Evolutionary conservation across 495 filamentous ascomycete species (phyloP), one percentile per base, ranked within the genome.

Genomic region (Parmelia sp.): DNA sequence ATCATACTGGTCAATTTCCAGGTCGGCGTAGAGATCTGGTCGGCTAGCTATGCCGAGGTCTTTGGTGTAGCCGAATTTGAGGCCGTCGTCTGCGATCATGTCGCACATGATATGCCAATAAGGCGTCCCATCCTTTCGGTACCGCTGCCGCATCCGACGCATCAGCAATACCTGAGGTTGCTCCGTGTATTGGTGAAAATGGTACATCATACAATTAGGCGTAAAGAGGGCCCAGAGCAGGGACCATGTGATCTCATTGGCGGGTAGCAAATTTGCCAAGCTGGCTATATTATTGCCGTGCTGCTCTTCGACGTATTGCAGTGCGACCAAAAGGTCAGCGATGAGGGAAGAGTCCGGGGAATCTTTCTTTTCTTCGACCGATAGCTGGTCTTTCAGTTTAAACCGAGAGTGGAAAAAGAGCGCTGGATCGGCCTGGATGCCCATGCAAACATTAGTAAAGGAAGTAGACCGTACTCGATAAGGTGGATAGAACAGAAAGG

Each of bases 181-280:
- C 40, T 66, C 65, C 19, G 65, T 66, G 60, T 47, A 59, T 15
- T 66, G 61, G 40, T 66, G 59, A 19, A 63, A 63, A 57, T 63
- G 61, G 15, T 63, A 63, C 61, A 63, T 62, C 49, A 66, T 69
- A 29, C 59, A 61, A 15, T 64, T 64, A 12, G 69, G 69, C n/a
- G 51, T 65, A 37, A 66, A 71, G 4, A 71, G 35, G 14, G 69
- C 60, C 69, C 69, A 71, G 6, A 71, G 57, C 2, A 71, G 56
- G 8, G 57, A 59, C 44, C 65, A 71, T 19, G 66, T 64, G 44
- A 68, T 66, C 42, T 67, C 51, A 27, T 58, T 62, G 19, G 40
- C 49, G 5, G 64, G 45, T n/a, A 69, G 59, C 39, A 71, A 40
- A 15, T 62, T 63, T 17, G 55, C 55, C 61, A 71, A 37, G 47